phyloP scores from a whole-genome alignment of 1,284 basidiomycete species.

The Thecaphora thlaspeos region DNA sequence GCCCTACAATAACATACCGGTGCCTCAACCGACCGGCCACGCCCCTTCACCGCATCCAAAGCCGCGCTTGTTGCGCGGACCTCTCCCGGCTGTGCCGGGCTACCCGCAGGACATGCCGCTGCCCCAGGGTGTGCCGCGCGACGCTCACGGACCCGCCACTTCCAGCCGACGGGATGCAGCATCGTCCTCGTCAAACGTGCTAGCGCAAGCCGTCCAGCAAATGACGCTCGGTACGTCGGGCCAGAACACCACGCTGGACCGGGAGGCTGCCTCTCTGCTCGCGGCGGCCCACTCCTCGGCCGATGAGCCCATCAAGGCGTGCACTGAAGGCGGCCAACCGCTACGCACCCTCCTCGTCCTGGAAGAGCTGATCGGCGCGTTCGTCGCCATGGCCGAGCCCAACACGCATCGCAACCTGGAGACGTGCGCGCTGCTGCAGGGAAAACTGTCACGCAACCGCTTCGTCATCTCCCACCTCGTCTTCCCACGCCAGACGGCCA shows the following conservation, averaged over 20 bases:
- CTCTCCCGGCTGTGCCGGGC: background rate
- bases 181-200: background rate
- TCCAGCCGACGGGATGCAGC: background rate
- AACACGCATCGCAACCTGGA: slow-evolving; percentile 68
- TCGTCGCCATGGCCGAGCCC: slow-evolving; percentile 68
- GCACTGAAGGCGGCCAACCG: slow-evolving; percentile 12
- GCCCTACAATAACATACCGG: background rate
- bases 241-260: background rate
- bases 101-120: background rate
- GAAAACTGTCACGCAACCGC: slow-evolving; percentile 47
- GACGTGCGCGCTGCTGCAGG: slow-evolving; percentile 69
- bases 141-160: background rate
- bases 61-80: background rate
- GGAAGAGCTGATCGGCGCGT: slow-evolving; percentile 68
- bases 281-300: background rate
- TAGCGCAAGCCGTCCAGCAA: background rate
- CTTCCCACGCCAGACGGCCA: slow-evolving; percentile 76
- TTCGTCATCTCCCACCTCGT: slow-evolving; percentile 4
- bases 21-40: background rate
- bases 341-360: slow-evolving; percentile 61
- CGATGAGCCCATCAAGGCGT: slow-evolving; percentile 1
- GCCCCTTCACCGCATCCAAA: background rate
- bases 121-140: background rate
- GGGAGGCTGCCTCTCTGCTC: background rate
- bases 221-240: background rate